A percentile compares a stretch with the other conserved stretches of the same genome.
phyloP scores from a whole-genome alignment of 176 grass and related monocot genomes.

The Saccharum officinarum region DNA sequence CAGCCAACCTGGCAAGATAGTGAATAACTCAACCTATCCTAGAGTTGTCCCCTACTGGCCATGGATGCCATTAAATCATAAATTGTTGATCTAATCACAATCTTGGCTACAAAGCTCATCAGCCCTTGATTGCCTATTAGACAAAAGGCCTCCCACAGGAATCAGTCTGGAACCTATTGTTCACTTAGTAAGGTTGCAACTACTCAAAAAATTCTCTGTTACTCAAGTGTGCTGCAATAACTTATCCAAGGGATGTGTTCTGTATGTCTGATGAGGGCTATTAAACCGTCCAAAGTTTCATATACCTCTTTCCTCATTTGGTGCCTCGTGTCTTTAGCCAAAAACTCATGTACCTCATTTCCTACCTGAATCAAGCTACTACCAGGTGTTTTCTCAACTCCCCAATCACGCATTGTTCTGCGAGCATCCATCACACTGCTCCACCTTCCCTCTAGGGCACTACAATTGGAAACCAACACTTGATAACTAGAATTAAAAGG shows the following conservation, averaged over 20 bases:
- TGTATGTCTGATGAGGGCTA: slow-evolving; percentile 36
- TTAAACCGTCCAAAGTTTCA: slow-evolving; percentile 46
- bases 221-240: neutral
- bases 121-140: neutral
- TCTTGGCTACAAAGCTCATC: neutral
- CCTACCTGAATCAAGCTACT: slow-evolving; percentile 54
- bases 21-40: neutral
- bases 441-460: slow-evolving; percentile 50
- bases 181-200: neutral
- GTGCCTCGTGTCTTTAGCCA: slow-evolving; percentile 50
- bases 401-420: slow-evolving; percentile 27
- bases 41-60: neutral
- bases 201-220: neutral
- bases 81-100: neutral
- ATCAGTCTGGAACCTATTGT: neutral
- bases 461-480: slow-evolving; percentile 57
- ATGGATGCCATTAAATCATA: neutral
- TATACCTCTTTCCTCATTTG: slow-evolving; percentile 46
- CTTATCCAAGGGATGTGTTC: slow-evolving; percentile 18
- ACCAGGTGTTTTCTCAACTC: slow-evolving; percentile 51
- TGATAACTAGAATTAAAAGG: slow-evolving; percentile 49
- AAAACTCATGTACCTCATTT: slow-evolving; percentile 52
- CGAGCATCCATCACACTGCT: slow-evolving; percentile 35
- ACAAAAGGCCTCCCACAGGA: neutral
- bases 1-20: slow-evolving; percentile 5